phyloP scores from a whole-genome alignment of 1,139 yeast genomes.

The Diutina ranongensis region DNA sequence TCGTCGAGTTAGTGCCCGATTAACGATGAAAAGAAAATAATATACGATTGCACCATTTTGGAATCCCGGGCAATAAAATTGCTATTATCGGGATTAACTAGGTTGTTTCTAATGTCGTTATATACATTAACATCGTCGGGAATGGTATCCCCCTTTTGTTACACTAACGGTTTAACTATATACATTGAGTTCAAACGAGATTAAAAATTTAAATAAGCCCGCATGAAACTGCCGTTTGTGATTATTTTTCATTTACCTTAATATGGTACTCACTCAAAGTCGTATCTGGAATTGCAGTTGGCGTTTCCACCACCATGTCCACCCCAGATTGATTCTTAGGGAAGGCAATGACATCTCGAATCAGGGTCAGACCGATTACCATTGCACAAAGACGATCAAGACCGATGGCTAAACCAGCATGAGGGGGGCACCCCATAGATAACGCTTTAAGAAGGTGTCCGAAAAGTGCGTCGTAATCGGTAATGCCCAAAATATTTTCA shows the following conservation, averaged over 20 bases:
- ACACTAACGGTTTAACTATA: too few relatives aligned
- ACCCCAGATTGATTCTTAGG: conserved; percentile 87
- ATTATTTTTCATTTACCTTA: not conserved
- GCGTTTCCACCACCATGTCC: conserved; percentile 83
- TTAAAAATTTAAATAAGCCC: not conserved
- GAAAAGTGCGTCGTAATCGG: conserved; percentile 52
- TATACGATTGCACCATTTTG: too few relatives aligned
- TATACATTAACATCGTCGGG: too few relatives aligned
- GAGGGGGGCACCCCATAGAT: conserved; percentile 94
- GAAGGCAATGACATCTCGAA: conserved; percentile 90
- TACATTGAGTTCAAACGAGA: not conserved
- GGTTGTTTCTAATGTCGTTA: too few relatives aligned
- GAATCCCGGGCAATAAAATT: too few relatives aligned
- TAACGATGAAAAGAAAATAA: too few relatives aligned
- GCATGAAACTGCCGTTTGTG: not conserved
- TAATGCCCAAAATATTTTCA: conserved; percentile 41
- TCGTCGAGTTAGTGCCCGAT: not conserved
- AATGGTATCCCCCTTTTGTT: too few relatives aligned
- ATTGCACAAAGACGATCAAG: conserved; percentile 90
- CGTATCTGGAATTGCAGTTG: conserved; percentile 45
- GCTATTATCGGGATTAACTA: too few relatives aligned
- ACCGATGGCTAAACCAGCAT: conserved; percentile 94
- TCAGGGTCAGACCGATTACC: conserved; percentile 62
- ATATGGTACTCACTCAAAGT: conserved; percentile 43
- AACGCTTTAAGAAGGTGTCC: conserved; percentile 80